Percentiles rank a stretch among this genome's conserved stretches.
phyloP scores from a whole-genome alignment of 176 grass and related monocot species.

The Cenchrus purpureus region DNA sequence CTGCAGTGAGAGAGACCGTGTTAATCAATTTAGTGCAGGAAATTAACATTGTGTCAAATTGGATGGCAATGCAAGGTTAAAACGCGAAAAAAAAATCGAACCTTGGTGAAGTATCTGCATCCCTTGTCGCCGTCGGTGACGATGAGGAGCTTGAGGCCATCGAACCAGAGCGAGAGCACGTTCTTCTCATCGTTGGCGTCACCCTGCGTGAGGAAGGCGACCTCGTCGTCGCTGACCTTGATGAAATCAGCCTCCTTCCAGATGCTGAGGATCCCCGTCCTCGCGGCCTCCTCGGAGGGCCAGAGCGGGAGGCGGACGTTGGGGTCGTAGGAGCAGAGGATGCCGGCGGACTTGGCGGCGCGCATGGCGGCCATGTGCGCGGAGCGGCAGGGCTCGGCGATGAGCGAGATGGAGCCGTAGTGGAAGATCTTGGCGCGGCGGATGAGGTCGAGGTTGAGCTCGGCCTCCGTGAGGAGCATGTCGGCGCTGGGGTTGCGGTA shows the following conservation, averaged over 20 bases:
- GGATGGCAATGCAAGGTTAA: neutral
- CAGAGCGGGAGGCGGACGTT: constrained; percentile 88
- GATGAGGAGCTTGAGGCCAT: constrained; percentile 82
- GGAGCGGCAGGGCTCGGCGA: constrained; percentile 75
- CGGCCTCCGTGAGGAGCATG: constrained; percentile 74
- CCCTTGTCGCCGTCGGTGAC: constrained; percentile 95
- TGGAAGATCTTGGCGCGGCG: constrained; percentile 79
- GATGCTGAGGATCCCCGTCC: constrained; percentile 69
- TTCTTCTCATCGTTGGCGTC: constrained; percentile 69
- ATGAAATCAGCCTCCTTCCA: constrained; percentile 97
- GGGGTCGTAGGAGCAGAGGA: constrained; percentile 89
- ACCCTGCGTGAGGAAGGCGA: constrained; percentile 74
- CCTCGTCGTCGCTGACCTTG: constrained; percentile 96
- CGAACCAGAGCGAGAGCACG: constrained; percentile 80
- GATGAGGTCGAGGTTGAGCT: constrained; percentile 81
- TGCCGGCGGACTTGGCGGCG: constrained; percentile 67
- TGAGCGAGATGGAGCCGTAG: constrained; percentile 91
- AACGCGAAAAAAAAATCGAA: neutral
- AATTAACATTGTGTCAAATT: neutral
- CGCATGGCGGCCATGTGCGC: constrained; percentile 87
- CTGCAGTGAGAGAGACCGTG: constrained; percentile 16
- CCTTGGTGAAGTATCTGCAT: constrained; percentile 93
- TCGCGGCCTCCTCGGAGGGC: constrained; percentile 67
- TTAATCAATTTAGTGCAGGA: neutral
- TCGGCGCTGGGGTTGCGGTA: constrained; percentile 89